Evolutionary conservation across 2,329 filamentous ascomycete species (phyloP).

Genomic region (Alternaria rosae): DNA sequence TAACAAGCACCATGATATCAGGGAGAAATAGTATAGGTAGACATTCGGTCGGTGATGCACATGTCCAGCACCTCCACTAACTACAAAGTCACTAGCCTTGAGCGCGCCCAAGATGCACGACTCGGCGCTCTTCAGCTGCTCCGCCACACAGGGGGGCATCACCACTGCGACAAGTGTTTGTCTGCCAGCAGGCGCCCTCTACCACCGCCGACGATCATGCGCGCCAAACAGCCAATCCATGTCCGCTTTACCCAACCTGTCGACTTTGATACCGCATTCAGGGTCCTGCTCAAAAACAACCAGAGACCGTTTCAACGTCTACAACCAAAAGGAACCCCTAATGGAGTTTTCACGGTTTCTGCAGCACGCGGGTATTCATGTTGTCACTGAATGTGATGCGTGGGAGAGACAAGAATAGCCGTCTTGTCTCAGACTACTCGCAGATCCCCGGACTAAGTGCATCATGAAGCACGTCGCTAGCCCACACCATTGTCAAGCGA

Average conservation of each 20-base stretch:
- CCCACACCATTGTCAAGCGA: slow-evolving; percentile 2
- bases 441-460: slow-evolving; percentile 1
- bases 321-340: not conserved
- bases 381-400: not conserved
- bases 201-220: not conserved
- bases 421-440: not conserved
- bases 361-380: not conserved
- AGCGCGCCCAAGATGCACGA: slow-evolving; percentile 5
- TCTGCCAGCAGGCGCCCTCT: not conserved
- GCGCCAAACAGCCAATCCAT: not conserved
- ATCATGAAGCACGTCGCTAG: not conserved
- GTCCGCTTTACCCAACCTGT: not conserved
- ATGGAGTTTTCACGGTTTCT: not conserved
- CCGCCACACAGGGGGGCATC: slow-evolving; percentile 4
- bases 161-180: not conserved
- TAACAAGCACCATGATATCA: slow-evolving; percentile 17
- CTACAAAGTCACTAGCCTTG: slow-evolving; percentile 4
- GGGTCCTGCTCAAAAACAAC: not conserved
- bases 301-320: not conserved
- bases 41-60: not conserved
- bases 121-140: slow-evolving; percentile 2
- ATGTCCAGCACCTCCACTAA: not conserved
- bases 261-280: not conserved
- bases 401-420: slow-evolving; percentile 7
- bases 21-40: slow-evolving; percentile 7